Percentiles rank a stretch among this genome's conserved stretches.
Evolutionary conservation across 1,284 basidiomycete species (phyloP).

Genomic region (Mycena citricolor): DNA sequence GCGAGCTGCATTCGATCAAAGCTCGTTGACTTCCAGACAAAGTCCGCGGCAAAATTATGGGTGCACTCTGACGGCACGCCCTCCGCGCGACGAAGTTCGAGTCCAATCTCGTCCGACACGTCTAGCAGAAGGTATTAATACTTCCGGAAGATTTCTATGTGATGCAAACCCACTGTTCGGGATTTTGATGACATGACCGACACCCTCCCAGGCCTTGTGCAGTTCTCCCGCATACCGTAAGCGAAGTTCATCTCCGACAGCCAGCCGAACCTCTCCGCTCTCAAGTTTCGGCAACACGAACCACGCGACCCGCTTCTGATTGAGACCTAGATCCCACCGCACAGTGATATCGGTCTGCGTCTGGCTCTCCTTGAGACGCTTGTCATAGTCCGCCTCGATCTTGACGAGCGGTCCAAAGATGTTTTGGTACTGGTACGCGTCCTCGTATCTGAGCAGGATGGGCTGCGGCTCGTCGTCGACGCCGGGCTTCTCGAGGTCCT

Average conservation of each 20-base stretch:
- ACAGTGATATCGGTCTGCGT: constrained; percentile 96
- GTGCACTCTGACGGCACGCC: constrained; percentile 95
- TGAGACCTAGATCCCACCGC: constrained; percentile 96
- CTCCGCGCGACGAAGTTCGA: constrained; percentile 89
- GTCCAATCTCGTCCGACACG: constrained; percentile 95
- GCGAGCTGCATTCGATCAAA: constrained; percentile 99
- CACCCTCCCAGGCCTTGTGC: constrained; percentile 93
- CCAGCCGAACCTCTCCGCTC: constrained; percentile 95
- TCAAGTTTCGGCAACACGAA: constrained; percentile 95
- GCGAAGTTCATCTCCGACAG: constrained; percentile 94
- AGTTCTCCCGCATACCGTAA: constrained; percentile 88
- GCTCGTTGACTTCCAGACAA: constrained; percentile 99
- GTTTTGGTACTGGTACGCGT: constrained; percentile 99
- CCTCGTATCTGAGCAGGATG: constrained; percentile 90
- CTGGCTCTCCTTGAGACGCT: constrained; percentile 95
- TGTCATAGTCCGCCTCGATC: constrained; percentile 99
- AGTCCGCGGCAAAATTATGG: constrained; percentile 94
- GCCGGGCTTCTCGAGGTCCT: constrained; percentile 95
- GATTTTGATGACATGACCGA: constrained; percentile 98
- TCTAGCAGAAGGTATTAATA: constrained; percentile 47
- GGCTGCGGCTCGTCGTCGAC: constrained; percentile 96
- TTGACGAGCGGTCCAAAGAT: constrained; percentile 99
- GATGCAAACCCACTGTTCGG: constrained; percentile 87
- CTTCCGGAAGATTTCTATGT: constrained; percentile 1
- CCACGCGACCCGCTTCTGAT: constrained; percentile 98